Evolutionary conservation across 176 grass and related monocot genomes (phyloP).

Genomic region (Oryza brachyantha): DNA sequence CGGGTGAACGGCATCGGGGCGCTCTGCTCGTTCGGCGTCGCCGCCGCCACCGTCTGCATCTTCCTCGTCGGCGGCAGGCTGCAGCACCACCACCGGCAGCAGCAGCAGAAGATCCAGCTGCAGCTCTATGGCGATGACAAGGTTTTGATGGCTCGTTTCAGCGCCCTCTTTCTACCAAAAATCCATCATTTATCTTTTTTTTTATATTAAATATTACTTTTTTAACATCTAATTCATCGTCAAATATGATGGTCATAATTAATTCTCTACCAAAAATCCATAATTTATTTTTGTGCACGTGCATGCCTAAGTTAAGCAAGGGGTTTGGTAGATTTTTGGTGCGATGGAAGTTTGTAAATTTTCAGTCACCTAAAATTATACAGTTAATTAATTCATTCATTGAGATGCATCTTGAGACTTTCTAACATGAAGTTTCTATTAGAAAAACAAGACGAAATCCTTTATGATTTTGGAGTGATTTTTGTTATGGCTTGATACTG

Average conservation of each 20-base stretch:
- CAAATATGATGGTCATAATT: not conserved
- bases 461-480: no score
- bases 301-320: not conserved
- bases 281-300: not conserved
- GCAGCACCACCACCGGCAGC: constrained; percentile 41
- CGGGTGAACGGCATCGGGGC: constrained; percentile 67
- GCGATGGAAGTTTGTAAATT: no score
- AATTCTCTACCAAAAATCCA: no score
- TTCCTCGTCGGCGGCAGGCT: constrained; percentile 50
- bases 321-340: no score
- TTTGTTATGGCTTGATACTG: not conserved
- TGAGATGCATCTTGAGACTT: not conserved
- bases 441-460: not conserved
- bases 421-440: not conserved
- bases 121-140: constrained; percentile 77
- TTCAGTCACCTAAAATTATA: no score
- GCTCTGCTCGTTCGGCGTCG: constrained; percentile 75
- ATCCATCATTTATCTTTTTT: not conserved
- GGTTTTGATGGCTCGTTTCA: constrained; percentile 29
- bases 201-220: not conserved
- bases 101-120: constrained; percentile 74
- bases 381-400: not conserved
- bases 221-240: not conserved
- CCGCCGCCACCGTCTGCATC: constrained; percentile 65
- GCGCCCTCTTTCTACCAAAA: not conserved